These are phyloP conservation scores for Rhynchosporium agropyri DNA, from an alignment of 2,329 filamentous ascomycete genomes.

Conservation along the genomic window DNA sequence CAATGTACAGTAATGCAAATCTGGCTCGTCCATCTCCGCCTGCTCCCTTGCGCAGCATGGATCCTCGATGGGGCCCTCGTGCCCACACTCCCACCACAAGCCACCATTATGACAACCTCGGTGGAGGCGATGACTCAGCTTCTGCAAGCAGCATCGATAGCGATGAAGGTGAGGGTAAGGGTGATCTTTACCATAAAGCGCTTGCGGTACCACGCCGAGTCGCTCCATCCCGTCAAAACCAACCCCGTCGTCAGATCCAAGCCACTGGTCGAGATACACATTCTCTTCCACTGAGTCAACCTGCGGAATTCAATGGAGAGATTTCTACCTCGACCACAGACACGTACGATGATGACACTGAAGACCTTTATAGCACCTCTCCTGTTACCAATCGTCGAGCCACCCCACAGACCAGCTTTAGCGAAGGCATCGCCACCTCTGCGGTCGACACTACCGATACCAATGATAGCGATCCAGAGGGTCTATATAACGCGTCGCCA, in stretches of 20 bases:
- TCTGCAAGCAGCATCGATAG: no score
- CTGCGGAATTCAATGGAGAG: not conserved
- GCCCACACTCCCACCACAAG: not conserved
- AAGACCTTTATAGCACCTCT: not conserved
- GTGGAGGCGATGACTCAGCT: no score
- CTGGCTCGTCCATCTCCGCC: not conserved
- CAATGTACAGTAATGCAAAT: slow-evolving; percentile 6
- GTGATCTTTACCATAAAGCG: no score
- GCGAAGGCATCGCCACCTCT: not conserved
- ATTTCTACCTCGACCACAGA: not conserved
- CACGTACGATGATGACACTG: not conserved
- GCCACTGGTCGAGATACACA: no score
- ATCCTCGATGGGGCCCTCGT: not conserved
- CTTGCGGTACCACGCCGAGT: no score
- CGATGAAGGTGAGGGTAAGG: no score
- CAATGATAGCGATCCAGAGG: no score
- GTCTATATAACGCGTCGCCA: no score
- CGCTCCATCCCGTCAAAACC: no score
- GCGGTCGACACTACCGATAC: no score
- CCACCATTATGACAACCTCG: not conserved
- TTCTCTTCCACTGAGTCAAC: no score
- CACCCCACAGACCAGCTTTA: not conserved
- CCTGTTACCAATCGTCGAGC: not conserved
- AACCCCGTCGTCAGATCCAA: no score
- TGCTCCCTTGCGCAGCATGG: not conserved